A percentile compares a stretch with the other conserved stretches of the same genome.
Evolutionary conservation across 257 asterid genomes (phyloP).

Genomic region (Oldenlandia corymbosa): DNA sequence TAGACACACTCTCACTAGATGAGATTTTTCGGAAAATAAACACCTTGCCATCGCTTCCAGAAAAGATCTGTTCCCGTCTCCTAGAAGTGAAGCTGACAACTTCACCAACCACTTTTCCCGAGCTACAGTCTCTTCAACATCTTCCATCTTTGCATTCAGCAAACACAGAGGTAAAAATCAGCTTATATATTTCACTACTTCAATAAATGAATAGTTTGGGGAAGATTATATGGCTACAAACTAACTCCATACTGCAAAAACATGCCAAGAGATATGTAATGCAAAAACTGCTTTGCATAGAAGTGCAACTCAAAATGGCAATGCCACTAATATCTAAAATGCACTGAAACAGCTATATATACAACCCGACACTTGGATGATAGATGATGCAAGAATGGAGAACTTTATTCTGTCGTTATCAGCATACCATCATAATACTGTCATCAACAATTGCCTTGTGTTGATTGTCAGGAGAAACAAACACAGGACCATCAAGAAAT

Average conservation of each 20-base stretch:
- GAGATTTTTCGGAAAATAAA: conserved; percentile 41
- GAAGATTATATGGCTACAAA: too few species aligned
- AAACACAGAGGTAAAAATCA: not conserved
- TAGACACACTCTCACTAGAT: conserved; percentile 55
- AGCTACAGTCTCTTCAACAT: conserved; percentile 46
- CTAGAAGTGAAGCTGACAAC: conserved; percentile 49
- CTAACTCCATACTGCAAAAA: not conserved
- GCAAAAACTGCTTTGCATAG: not conserved
- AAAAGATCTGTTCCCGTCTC: conserved; percentile 54
- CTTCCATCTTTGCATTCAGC: conserved; percentile 29
- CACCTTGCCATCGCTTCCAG: conserved; percentile 50
- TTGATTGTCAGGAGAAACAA: conserved; percentile 38
- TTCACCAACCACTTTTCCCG: conserved; percentile 55
- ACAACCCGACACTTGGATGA: too few species aligned
- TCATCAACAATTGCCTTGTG: conserved; percentile 23
- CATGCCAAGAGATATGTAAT: not conserved
- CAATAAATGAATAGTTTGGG: not conserved
- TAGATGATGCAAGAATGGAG: too few species aligned
- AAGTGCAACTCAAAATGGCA: not conserved
- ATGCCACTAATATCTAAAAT: not conserved
- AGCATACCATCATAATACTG: conserved; percentile 30
- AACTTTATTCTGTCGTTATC: not conserved
- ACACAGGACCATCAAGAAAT: conserved; percentile 57
- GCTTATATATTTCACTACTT: not conserved
- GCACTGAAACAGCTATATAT: not conserved